Evolutionary conservation across 352 stramenopile genomes (phyloP).

Genomic region (Globisporangium acanthophoron): DNA sequence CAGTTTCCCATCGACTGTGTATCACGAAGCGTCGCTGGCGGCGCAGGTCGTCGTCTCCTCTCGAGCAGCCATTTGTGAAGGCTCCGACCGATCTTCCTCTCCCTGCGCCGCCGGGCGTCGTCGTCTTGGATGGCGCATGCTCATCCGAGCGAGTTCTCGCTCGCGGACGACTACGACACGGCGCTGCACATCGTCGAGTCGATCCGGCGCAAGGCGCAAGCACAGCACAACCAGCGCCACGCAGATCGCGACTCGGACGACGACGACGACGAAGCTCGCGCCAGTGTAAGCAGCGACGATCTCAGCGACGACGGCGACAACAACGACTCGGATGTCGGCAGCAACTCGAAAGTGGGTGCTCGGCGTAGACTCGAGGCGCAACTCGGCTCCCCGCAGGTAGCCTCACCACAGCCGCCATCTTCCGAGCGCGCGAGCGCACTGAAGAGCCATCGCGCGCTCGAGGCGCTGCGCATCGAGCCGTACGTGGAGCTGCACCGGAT

Average conservation of each 20-base stretch:
- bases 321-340: background rate
- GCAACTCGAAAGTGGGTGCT: background rate
- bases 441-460: background rate
- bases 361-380: background rate
- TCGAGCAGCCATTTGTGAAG: no score
- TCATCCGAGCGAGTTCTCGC: background rate
- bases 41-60: no score
- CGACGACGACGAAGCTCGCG: background rate
- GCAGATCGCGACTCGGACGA: background rate
- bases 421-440: no score
- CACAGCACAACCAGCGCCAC: background rate
- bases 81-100: no score
- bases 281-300: no score
- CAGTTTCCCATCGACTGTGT: background rate
- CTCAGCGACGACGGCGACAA: background rate
- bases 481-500: slow-evolving; percentile 44
- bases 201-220: slow-evolving; percentile 13
- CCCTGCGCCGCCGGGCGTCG: no score
- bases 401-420: no score
- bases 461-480: slow-evolving; percentile 8
- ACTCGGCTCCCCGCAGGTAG: no score
- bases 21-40: background rate
- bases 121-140: slow-evolving; percentile 4
- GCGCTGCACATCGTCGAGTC: slow-evolving; percentile 14
- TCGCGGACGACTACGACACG: slow-evolving; percentile 13